phyloP scores from a whole-genome alignment of 176 grass and related monocot species.

The Musa acuminata region DNA sequence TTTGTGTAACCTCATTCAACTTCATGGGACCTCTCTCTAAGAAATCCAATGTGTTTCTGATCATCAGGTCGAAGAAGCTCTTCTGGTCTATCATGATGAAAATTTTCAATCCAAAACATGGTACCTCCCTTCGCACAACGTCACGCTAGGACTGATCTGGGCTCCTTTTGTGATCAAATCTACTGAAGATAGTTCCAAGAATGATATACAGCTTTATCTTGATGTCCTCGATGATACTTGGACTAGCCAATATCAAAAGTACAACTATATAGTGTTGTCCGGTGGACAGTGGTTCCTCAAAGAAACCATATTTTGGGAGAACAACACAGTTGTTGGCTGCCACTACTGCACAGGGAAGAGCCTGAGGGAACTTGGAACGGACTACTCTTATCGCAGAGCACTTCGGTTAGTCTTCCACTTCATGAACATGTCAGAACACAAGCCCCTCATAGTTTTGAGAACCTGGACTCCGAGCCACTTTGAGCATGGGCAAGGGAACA shows the following conservation, averaged over 20 bases:
- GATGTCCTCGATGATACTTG: slow-evolving; percentile 61
- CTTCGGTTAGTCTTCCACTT: slow-evolving; percentile 51
- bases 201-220: slow-evolving; percentile 56
- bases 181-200: slow-evolving; percentile 47
- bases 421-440: slow-evolving; percentile 35
- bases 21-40: background rate
- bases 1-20: background rate
- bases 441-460: slow-evolving; percentile 52
- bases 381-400: slow-evolving; percentile 51
- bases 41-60: background rate
- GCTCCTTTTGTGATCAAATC: slow-evolving; percentile 65
- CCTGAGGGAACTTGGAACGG: slow-evolving; percentile 54
- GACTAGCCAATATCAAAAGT: slow-evolving; percentile 49
- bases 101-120: slow-evolving; percentile 9
- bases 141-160: slow-evolving; percentile 48
- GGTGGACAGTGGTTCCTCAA: slow-evolving; percentile 97
- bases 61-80: slow-evolving; percentile 16
- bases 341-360: slow-evolving; percentile 61
- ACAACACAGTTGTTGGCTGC: slow-evolving; percentile 50
- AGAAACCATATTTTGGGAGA: slow-evolving; percentile 55
- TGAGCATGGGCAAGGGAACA: slow-evolving; percentile 72
- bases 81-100: slow-evolving; percentile 9
- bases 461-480: slow-evolving; percentile 91
- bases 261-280: slow-evolving; percentile 65
- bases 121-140: slow-evolving; percentile 15